Evolutionary conservation across 2,329 filamentous ascomycete genomes (phyloP), one percentile per base, ranked within the genome.

Genomic region (Sclerotinia trifoliorum): DNA sequence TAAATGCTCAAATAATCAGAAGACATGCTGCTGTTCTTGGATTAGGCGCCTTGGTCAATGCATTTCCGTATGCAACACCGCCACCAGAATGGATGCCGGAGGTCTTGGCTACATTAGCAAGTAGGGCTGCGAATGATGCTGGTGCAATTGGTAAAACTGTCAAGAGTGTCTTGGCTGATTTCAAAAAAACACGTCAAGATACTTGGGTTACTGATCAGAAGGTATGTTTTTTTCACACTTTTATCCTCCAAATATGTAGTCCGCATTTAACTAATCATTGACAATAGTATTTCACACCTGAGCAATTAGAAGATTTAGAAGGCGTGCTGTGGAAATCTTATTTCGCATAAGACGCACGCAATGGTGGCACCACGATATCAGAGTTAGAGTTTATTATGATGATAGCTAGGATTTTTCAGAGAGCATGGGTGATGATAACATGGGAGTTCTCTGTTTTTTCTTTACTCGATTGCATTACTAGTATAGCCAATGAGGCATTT

Each of bases 271-370:
- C 66, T 71, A 67, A 68, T 71, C 71, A 66, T 74, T 65, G 56
- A 35, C 24, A 39, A 70, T 71, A 91, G 86, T 87, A 93, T 70
- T 99, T 99, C 78, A 93, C 93, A 35, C 82, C 90, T 42, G 95
- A 98, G 74, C 94, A 99, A 77, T 83, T 99, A 15, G 95, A 98
- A 79, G 94, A 98, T 77, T 80, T 99, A 69, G 94, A 97, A 76
- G 95, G 95, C 65, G 96, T 99, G 60, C 83, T 99, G 65, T 99
- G 95, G 95, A 99, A 99, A 89, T 98, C 94, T 79, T 99, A 99
- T 78, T 99, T 99, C 82, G 96, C 77, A 51, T 78, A 74, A 71
- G 39, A 26, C 17, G 58, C 13, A 19, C 26, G 35, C 19, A 5
- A 46, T 26, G 21, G 13, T 49, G 35, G 13, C 21, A 63, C 26